Evolutionary conservation across 176 grass and related monocot genomes (phyloP).

Genomic region (Bromus sterilis): DNA sequence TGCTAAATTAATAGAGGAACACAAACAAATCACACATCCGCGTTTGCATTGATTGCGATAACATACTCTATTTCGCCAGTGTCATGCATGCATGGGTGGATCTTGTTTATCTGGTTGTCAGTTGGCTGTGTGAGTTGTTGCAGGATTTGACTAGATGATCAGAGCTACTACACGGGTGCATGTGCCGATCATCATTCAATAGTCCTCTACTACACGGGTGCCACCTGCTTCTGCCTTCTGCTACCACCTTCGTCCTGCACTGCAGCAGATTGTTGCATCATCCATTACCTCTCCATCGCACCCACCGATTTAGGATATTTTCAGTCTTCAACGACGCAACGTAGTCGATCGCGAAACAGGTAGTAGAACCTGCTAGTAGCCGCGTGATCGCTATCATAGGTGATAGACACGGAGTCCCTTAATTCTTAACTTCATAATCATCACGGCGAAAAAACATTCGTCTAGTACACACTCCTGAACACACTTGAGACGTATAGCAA

Average conservation of each 20-base stretch:
- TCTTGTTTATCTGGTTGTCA: neutral
- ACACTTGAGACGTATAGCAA: neutral
- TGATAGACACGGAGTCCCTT: neutral
- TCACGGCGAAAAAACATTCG: neutral
- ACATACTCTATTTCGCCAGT: neutral
- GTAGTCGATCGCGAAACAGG: neutral
- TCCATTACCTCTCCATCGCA: neutral
- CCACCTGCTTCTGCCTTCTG: neutral
- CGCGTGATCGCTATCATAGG: neutral
- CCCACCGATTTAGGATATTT: neutral
- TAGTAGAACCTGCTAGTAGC: neutral
- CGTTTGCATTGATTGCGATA: neutral
- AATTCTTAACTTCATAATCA: neutral
- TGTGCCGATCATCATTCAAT: constrained; percentile 12
- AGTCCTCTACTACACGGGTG: neutral
- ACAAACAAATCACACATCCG: neutral
- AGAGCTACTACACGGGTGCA: neutral
- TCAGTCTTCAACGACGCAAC: neutral
- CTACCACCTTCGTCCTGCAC: neutral
- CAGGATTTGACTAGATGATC: neutral
- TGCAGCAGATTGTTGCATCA: neutral
- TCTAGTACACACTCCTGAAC: neutral
- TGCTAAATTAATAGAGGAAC: too few species aligned
- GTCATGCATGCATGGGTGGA: neutral
- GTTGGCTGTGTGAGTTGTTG: neutral